Evolutionary conservation across 148 eudicot genomes (phyloP), one percentile per base, ranked within the genome.

Genomic region (Polygonum maritimum): DNA sequence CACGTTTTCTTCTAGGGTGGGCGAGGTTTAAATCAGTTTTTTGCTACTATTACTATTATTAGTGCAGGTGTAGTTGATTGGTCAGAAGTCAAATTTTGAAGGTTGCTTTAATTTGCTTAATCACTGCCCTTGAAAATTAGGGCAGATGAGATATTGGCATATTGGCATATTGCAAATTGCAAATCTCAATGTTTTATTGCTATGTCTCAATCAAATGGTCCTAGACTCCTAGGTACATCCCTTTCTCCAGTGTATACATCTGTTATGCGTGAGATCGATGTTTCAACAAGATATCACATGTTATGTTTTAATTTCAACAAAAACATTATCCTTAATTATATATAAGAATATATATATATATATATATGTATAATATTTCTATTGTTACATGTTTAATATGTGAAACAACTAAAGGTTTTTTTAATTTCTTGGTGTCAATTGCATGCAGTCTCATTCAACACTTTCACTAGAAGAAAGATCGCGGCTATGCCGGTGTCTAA

Each of bases 371-470:
- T 51, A 51, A 14, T 16, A 16, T 44, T 44, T 44, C 11, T 44
- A 1, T 44, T 44, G 47, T 44, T 44, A 49, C 55, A 4, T 49
- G 55, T 44, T 49, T 48, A 48, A 5, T 26, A 26, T 26, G 1
- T 48, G 51, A 48, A 48, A 48, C 15, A 9, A 49, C 31, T 26
- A 26, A 26, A 26, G 31, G 31, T 26, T 13, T 2, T 2, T 6
- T 58, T 1, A 7, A 12, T 19, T 58, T 22, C 8, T 58, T 58
- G 33, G 19, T 33, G 19, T 26, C 3, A 31, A 9, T 62, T 11
- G 18, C 91, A 93, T 88, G 86, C 91, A 93, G 96, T 84, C 98
- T 60, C 98, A 93, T 80, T 87, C 93, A 13, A 71, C 69, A 41
- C 79, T 93, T 39, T 79, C 98, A 54, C 49, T 79, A n/a, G 91